These are phyloP conservation scores for Isabelozyma pseudorhagii DNA, from an alignment of 805 yeast species.

Conservation along the genomic window DNA sequence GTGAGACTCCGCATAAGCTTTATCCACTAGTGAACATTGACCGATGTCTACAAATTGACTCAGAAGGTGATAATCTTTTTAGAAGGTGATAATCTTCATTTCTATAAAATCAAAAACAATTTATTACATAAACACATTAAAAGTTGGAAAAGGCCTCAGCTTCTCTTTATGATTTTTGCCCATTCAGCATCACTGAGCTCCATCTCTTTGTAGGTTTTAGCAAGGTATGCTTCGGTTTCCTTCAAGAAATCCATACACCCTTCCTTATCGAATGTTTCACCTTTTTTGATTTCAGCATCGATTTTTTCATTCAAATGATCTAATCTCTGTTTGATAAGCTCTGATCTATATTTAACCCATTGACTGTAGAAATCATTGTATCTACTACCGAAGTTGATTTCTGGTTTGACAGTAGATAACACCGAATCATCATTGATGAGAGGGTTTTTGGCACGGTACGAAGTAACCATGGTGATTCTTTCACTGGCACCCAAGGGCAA, in stretches of 20 bases:
- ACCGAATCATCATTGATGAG: conserved; percentile 26
- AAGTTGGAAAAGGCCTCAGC: background rate
- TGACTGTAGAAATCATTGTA: conserved; percentile 34
- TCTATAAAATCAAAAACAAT: background rate
- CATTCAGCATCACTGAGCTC: conserved; percentile 15
- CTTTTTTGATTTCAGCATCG: conserved; percentile 8
- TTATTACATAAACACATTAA: too few species aligned
- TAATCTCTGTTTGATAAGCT: conserved; percentile 22
- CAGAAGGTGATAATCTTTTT: background rate
- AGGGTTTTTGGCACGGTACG: conserved; percentile 33
- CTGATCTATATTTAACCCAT: conserved; percentile 32
- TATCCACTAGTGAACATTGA: too few species aligned
- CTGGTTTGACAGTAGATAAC: conserved; percentile 37
- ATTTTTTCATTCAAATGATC: conserved; percentile 14
- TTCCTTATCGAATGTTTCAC: conserved; percentile 23
- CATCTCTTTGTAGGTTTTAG: conserved; percentile 24
- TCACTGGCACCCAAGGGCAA: conserved; percentile 31
- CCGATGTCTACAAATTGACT: too few species aligned
- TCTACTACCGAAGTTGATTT: conserved; percentile 31
- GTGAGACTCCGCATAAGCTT: too few species aligned
- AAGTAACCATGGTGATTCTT: conserved; percentile 42
- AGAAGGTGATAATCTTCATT: too few species aligned
- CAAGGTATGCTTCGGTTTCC: conserved; percentile 19
- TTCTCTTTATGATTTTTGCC: conserved; percentile 3
- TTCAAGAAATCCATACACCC: conserved; percentile 15